Evolutionary conservation across 2,329 filamentous ascomycete genomes (phyloP), one percentile per base, ranked within the genome.

Genomic region (Penicillium brasilianum): DNA sequence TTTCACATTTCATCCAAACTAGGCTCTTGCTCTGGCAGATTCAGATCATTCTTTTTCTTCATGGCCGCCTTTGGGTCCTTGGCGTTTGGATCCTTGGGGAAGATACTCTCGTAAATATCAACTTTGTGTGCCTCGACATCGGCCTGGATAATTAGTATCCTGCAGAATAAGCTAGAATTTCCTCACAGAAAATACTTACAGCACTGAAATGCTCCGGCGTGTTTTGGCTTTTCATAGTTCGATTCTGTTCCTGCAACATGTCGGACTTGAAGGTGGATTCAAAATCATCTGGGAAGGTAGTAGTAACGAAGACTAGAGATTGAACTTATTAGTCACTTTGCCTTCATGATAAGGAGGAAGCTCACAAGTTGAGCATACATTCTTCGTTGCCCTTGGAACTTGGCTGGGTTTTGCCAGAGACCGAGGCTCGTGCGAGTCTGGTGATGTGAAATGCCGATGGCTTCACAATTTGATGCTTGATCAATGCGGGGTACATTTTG

Each of bases 51-150:
- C 48, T 51, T 36, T 36, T n/a, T 37, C 28, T 55, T 57, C 16
- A 6, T 7, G 4, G 8, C 20, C 30, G 3, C 32, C 22, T 16
- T 49, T 16, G 3, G 6, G 6, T 56, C 37, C 11, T 54, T 43
- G 1, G 57, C n/a, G n/a, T n/a, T n/a, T 16, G 3, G 6, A 28
- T 56, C 37, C 11, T 54, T 43, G 1, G 57, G 57, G 20, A 57
- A 54, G 1, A 66, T 34, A 44, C 64, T 66, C n/a, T 66, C 64
- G 32, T 58, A 65, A 3, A 66, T 66, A 48, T 61, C 62, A 20
- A 57, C 56, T 36, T 52, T 64, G 22, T 64, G 64, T 18, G 46
- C 22, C 41, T 62, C 64, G 10, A 56, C 53, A n/a, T 62, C 60
- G 25, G 58, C 59, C 63, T 66, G 28, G 43, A 28, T 34, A 44